Percentiles rank a stretch among this genome's conserved stretches.
These are phyloP conservation scores for Yamadazyma trypodendri DNA, from an alignment of 1,139 yeast genomes.

Conservation along the genomic window DNA sequence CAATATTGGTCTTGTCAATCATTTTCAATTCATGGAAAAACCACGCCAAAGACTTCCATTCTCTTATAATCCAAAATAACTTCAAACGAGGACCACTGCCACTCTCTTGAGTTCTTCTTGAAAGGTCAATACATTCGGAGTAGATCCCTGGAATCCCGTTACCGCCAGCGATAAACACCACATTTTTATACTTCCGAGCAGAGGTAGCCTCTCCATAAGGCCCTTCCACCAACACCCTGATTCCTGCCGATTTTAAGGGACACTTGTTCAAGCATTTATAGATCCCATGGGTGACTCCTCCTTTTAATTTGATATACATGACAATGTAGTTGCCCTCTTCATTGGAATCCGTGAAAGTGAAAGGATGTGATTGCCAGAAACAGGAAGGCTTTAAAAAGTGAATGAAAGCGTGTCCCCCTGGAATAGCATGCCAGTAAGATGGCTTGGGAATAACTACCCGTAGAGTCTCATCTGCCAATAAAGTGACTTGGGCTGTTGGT, in stretches of 20 bases:
- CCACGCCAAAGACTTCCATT: slow-evolving; percentile 41
- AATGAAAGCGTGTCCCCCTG: slow-evolving; percentile 51
- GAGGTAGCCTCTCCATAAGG: slow-evolving; percentile 36
- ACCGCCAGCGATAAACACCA: slow-evolving; percentile 39
- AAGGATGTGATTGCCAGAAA: slow-evolving; percentile 40
- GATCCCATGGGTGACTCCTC: slow-evolving; percentile 32
- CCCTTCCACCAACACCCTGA: slow-evolving; percentile 36
- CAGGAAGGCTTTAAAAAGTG: slow-evolving; percentile 45
- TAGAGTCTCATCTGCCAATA: slow-evolving; percentile 39
- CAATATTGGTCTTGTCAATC: slow-evolving; percentile 26
- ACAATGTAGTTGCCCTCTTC: slow-evolving; percentile 22
- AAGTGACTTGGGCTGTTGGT: slow-evolving; percentile 32
- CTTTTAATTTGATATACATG: slow-evolving; percentile 31
- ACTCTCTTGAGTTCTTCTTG: slow-evolving; percentile 14
- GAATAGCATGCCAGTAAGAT: slow-evolving; percentile 34
- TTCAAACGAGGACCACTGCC: slow-evolving; percentile 13
- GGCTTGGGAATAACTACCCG: slow-evolving; percentile 40
- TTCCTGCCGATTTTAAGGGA: slow-evolving; percentile 24
- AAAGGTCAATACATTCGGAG: slow-evolving; percentile 21
- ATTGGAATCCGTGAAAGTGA: slow-evolving; percentile 27
- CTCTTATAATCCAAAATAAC: slow-evolving; percentile 47
- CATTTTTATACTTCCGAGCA: slow-evolving; percentile 27
- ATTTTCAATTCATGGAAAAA: slow-evolving; percentile 43
- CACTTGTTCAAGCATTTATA: slow-evolving; percentile 24
- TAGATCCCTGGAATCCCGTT: slow-evolving; percentile 46